Percentiles rank a stretch among this genome's conserved stretches.
phyloP scores from a whole-genome alignment of 768 basidiomycete species.

The Lactarius sp. region DNA sequence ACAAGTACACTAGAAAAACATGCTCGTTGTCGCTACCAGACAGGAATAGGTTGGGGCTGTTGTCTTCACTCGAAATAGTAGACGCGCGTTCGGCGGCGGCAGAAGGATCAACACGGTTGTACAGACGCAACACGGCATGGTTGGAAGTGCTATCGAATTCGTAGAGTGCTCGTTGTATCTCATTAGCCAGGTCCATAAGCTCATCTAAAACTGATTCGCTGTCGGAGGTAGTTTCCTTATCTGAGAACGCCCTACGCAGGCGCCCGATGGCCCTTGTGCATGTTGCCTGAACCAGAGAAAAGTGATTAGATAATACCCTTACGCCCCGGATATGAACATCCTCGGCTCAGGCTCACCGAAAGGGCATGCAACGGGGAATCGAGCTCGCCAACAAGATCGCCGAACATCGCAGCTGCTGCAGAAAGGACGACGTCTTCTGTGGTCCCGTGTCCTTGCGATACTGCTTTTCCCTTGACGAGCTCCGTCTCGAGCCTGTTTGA shows the following conservation, averaged over 20 bases:
- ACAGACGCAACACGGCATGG: slow-evolving; percentile 73
- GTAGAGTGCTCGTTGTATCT: slow-evolving; percentile 62
- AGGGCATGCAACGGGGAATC: slow-evolving; percentile 72
- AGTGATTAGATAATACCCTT: no score
- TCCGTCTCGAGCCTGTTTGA: slow-evolving; percentile 2
- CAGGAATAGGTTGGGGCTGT: slow-evolving; percentile 37
- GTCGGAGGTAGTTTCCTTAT: slow-evolving; percentile 35
- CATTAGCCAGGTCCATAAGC: slow-evolving; percentile 58
- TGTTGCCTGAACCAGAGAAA: slow-evolving; percentile 40
- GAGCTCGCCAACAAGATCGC: slow-evolving; percentile 72
- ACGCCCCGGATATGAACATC: not conserved
- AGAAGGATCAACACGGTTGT: slow-evolving; percentile 45
- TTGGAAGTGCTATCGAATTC: slow-evolving; percentile 82
- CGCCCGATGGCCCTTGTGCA: slow-evolving; percentile 57
- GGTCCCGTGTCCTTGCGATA: not conserved
- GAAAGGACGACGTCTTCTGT: slow-evolving; percentile 42
- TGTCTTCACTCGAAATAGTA: slow-evolving; percentile 25
- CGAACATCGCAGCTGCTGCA: slow-evolving; percentile 70
- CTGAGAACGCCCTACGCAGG: slow-evolving; percentile 62
- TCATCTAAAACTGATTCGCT: slow-evolving; percentile 48
- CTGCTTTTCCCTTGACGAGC: slow-evolving; percentile 26
- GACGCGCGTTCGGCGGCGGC: slow-evolving; percentile 20
- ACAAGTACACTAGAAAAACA: slow-evolving; percentile 91
- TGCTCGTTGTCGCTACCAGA: slow-evolving; percentile 64
- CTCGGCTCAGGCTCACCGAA: slow-evolving; percentile 44